Evolutionary conservation across 1,139 yeast species (phyloP), one percentile per base, ranked within the genome.

Genomic region (Kodamaea plutei): DNA sequence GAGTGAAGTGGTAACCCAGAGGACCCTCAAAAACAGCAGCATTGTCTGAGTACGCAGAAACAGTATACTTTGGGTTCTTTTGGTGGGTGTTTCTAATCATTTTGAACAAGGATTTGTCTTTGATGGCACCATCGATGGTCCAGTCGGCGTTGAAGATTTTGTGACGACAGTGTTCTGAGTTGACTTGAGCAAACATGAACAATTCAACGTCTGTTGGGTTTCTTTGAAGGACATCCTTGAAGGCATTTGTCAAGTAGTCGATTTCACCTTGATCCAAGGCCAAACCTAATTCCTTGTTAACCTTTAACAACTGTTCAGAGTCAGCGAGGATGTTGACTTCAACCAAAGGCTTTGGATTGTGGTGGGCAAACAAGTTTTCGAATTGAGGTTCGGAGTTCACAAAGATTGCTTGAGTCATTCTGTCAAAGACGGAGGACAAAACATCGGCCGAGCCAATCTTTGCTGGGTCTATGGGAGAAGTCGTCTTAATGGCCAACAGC

Each of bases 171-270:
- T 93, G 99, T 64, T 93, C 99, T 13, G 97, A 88, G 65, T 93
- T 93, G 47, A 93, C 98, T 64, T 93, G 99, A 28, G 98, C 98
- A 68, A 93, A 93, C 97, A 93, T 93, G 63, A 93, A 93, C 44
- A 93, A 70, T 60, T 93, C 99, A 15, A 89, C 97, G 57, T 93
- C 98, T 17, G 98, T 91, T 32, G 98, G 98, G 55, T 89, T 87
- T 59, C 98, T 78, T 30, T 85, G 82, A 43, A 91, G 73, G 23
- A 69, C 70, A 23, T 76, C 65, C 34, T 69, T 74, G 64, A 91
- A 93, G 2, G 96, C 94, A 33, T 78, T 70, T 40, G 77, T 72
- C 52, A 93, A 74, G 58, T 93, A 93, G 29, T 84, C 87, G 46
- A 91, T 85, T 64, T 93, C 99, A 36, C 95, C 95, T 39, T 74